Base-by-base conservation (phyloP, 495 filamentous ascomycete species). In the Hypoxylon fuscum region DNA sequence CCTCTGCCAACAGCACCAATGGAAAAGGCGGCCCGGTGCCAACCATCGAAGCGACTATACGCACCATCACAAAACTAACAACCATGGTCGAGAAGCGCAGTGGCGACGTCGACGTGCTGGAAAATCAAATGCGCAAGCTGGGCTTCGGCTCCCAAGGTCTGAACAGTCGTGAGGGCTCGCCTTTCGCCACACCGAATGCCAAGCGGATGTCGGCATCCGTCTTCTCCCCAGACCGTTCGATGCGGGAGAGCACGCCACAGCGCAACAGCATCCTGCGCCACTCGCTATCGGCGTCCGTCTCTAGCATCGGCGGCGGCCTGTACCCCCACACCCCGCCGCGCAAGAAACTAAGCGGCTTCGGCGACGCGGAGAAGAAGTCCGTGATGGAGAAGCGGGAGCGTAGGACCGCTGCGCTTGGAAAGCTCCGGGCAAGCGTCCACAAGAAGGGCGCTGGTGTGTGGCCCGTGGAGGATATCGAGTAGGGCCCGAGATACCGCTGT, bases 21-120 rank as follows among this genome's bases (percentile, higher is more conserved):
- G 75, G 79, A 32, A 76, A 74, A 37, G 72, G 75, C 5, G 74
- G 76, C 15, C 76, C 71, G n/a, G 70, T 59, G 53, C 96, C 95
- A 2, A 97, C 94, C 0, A 89, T 97, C 1, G 96, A 97, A 62
- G 91, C 92, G 6, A 92, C 98, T 15, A 85, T 90, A 38, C 90
- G 89, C 45, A 98, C 96, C 5, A 96, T 99, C 60, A 78, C 79
- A 48, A 97, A 95, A 52, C 90, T 99, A 85, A 98, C 93, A 48
- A 85, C 77, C 57, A 96, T 97, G 91, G 88, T 88, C 0, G 90
- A 97, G 77, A 88, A 87, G 74, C 90, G 88, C 69, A 92, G 88
- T 71, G 88, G 86, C 41, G 95, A 98, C 62, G 87, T 98, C 43
- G 91, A 96, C 72, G 84, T 96, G 9, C 81, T 98, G 22, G 95